Conservation (phyloP, 176 grass and related monocot genomes). For the Dendrocalamus sinicus region DNA sequence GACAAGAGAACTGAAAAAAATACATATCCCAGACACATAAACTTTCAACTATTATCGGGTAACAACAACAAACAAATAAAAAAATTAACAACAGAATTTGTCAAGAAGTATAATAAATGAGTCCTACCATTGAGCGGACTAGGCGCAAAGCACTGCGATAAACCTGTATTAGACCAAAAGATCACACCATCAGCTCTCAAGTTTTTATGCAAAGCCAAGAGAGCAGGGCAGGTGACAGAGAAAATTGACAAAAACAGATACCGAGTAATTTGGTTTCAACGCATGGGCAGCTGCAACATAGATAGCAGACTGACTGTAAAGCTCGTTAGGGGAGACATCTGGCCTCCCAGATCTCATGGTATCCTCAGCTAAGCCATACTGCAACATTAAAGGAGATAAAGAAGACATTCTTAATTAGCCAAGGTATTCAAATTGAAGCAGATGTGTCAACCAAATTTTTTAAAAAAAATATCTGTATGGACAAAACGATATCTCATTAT, state of each 20-base stretch:
- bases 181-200: neutral
- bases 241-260: slow-evolving; percentile 45
- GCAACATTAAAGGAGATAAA: slow-evolving; percentile 36
- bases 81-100: slow-evolving; percentile 18
- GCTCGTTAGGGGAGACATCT: slow-evolving; percentile 71
- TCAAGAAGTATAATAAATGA: slow-evolving; percentile 23
- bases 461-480: neutral
- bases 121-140: slow-evolving; percentile 86
- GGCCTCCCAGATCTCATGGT: slow-evolving; percentile 86
- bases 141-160: slow-evolving; percentile 92
- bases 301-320: slow-evolving; percentile 99
- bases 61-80: neutral
- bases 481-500: slow-evolving; percentile 35
- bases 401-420: neutral
- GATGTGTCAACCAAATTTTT: neutral
- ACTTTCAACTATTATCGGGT: neutral
- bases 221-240: slow-evolving; percentile 8
- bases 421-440: slow-evolving; percentile 23
- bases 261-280: slow-evolving; percentile 90
- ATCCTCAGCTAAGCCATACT: slow-evolving; percentile 99
- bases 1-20: slow-evolving; percentile 14
- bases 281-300: slow-evolving; percentile 99
- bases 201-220: neutral
- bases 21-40: slow-evolving; percentile 12
- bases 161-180: slow-evolving; percentile 67